Base-by-base conservation (phyloP, 108 stramenopile genomes). In the Asterionellopsis glacialis region DNA sequence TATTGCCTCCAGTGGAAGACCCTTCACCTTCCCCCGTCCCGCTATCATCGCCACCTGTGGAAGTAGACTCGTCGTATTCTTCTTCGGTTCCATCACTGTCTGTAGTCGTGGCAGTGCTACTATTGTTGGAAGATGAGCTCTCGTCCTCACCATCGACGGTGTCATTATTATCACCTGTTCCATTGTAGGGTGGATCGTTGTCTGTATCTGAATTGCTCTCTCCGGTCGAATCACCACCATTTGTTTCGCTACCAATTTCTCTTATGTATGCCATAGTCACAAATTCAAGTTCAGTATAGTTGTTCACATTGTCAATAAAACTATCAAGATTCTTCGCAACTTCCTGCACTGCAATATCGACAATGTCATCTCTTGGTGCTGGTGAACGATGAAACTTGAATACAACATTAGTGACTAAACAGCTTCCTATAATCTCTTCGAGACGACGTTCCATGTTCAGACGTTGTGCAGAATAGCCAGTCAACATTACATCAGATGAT, bases 341-440 rank as follows among this genome's bases (percentile, higher is more conserved):
- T 11, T 1, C 41, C 24, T 55, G 11, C 23, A 41, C 61, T 14
- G 38, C 24, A 12, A 50, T 26, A 5, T 66, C 55, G 1, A 76
- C 59, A 16, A 61, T 62, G 13, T 50, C 56, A 0, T 15, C 43
- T 38, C 45, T n/a, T 7, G 81, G 81, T 6, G 81, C 75, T 38
- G 81, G 81, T 22, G 67, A 61, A 13, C 43, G 57, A 19, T 66
- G 56, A 57, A 82, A 82, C 9, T 67, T 68, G 9, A 82, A 52
- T n/a, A 63, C 69, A 11, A 82, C 57, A 48, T 65, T 48, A 60
- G 68, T 75, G 26, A 63, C 56, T 15, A 70, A 44, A 25, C 67
- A 57, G 10, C 64, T 72, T 14, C 80, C 80, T 15, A 53, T 45
- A 28, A 67, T 26, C 10, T 41, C 50, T 50, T 48, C 44, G 0